A percentile compares a stretch with the other conserved stretches of the same genome.
phyloP scores from a whole-genome alignment of 495 filamentous ascomycete species.

The Xylaria bambusicola region DNA sequence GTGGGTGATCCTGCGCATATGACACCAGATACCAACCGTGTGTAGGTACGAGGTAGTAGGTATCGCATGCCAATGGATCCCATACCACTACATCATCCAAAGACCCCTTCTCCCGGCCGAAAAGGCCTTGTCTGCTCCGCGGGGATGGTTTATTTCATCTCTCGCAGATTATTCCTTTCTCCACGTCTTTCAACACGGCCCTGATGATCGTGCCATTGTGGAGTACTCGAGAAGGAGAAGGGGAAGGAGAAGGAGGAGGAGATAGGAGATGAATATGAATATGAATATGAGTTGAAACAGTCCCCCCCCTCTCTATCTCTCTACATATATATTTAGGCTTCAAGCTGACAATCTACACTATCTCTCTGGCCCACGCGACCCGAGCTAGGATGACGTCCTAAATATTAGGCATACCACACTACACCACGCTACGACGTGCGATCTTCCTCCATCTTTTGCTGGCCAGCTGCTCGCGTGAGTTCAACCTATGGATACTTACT shows the following conservation, averaged over 20 bases:
- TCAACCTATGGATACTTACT: slow-evolving; percentile 1
- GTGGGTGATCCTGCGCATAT: slow-evolving; percentile 5
- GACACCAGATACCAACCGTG: slow-evolving; percentile 7
- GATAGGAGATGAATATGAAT: too few species aligned
- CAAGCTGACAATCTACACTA: not conserved
- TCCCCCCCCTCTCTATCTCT: not conserved
- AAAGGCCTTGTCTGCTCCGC: too few species aligned
- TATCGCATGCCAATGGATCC: slow-evolving; percentile 8
- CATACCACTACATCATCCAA: too few species aligned
- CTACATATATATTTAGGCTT: slow-evolving; percentile 4
- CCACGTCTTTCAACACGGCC: not conserved
- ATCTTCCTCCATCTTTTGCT: not conserved
- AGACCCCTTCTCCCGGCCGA: too few species aligned
- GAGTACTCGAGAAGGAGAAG: too few species aligned
- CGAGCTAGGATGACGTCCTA: slow-evolving; percentile 6
- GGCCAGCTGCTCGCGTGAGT: slow-evolving; percentile 13
- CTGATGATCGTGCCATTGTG: not conserved
- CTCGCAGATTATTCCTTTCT: too few species aligned
- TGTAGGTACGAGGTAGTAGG: slow-evolving; percentile 4
- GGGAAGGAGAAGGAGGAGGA: too few species aligned
- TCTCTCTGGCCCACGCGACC: slow-evolving; percentile 6
- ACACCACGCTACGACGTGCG: not conserved
- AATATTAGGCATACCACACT: too few species aligned
- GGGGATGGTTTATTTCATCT: too few species aligned
- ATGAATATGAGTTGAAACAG: slow-evolving; percentile 5